These are phyloP conservation scores for Ganoderma boninense DNA, from an alignment of 1,284 basidiomycete species.

Conservation along the genomic window DNA sequence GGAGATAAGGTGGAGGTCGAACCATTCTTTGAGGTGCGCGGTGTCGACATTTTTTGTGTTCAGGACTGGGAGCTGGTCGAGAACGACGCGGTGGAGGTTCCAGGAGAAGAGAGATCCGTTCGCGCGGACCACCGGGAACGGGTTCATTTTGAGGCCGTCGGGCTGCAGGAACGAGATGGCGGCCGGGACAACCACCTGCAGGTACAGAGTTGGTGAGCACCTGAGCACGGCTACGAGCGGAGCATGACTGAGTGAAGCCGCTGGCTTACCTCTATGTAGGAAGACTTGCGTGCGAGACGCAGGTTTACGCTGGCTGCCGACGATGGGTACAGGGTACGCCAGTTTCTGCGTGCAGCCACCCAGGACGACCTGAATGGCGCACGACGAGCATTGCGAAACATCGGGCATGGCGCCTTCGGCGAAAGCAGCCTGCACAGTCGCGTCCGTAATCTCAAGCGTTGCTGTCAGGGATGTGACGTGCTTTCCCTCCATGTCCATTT, in stretches of 20 bases:
- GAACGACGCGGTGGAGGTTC: conserved; percentile 52
- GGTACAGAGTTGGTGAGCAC: conserved; percentile 8
- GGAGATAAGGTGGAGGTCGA: conserved; percentile 40
- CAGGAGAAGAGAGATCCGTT: conserved; percentile 38
- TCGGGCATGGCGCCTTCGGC: conserved; percentile 28
- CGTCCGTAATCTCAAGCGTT: conserved; percentile 37
- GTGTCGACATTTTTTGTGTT: conserved; percentile 12
- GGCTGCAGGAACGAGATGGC: conserved; percentile 37
- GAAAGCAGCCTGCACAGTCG: conserved; percentile 33
- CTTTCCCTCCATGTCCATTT: background rate
- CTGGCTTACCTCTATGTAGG: conserved; percentile 57
- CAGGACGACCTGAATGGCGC: conserved; percentile 42
- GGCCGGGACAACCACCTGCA: conserved; percentile 39
- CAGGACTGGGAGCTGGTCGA: conserved; percentile 47
- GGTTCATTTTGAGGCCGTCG: conserved; percentile 40
- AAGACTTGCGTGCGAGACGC: conserved; percentile 59
- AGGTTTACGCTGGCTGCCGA: conserved; percentile 44
- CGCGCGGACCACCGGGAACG: conserved; percentile 42
- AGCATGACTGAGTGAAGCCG: background rate
- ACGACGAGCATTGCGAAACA: conserved; percentile 44
- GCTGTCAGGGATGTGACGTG: conserved; percentile 30
- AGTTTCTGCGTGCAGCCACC: conserved; percentile 38
- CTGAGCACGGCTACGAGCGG: background rate
- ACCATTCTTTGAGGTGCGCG: conserved; percentile 37
- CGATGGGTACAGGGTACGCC: conserved; percentile 46